A percentile compares a stretch with the other conserved stretches of the same genome.
phyloP scores from a whole-genome alignment of 2,329 filamentous ascomycete genomes.

The Chalaropsis thielavioides region DNA sequence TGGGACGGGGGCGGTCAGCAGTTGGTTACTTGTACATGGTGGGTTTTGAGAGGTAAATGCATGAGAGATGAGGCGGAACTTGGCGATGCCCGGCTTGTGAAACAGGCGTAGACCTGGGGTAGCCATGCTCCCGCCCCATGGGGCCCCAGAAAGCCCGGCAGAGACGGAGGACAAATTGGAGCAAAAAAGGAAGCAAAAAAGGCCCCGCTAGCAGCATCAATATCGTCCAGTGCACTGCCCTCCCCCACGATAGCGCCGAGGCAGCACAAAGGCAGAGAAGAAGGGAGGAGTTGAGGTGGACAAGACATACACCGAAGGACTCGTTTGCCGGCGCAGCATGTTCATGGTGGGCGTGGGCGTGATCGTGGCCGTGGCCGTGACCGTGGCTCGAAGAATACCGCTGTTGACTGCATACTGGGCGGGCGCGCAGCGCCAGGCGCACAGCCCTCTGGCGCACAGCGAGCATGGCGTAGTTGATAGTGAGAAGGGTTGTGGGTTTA shows the following conservation, averaged over 20 bases:
- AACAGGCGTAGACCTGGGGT: not conserved
- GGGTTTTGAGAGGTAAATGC: not conserved
- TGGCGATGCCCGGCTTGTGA: not conserved
- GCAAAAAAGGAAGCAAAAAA: not conserved
- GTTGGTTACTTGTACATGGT: not conserved
- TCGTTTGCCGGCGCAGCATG: constrained; percentile 37
- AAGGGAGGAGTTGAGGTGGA: not conserved
- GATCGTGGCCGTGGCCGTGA: constrained; percentile 28
- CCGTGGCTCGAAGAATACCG: constrained; percentile 35
- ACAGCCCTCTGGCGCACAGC: constrained; percentile 33
- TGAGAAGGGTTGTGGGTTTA: not conserved
- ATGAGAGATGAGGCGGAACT: not conserved
- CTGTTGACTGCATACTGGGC: constrained; percentile 29
- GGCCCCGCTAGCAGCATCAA: not conserved
- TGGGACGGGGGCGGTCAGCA: constrained; percentile 1
- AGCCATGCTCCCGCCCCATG: not conserved
- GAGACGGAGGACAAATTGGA: not conserved
- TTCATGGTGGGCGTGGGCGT: constrained; percentile 32
- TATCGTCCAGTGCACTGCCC: no score
- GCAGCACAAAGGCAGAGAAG: not conserved
- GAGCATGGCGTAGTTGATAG: constrained; percentile 25
- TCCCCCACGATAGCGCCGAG: not conserved
- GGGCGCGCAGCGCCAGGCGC: constrained; percentile 23
- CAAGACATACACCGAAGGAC: constrained; percentile 39
- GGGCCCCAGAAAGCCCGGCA: not conserved